phyloP scores from a whole-genome alignment of 2,329 filamentous ascomycete genomes.

The Colletotrichum tamarilloi region DNA sequence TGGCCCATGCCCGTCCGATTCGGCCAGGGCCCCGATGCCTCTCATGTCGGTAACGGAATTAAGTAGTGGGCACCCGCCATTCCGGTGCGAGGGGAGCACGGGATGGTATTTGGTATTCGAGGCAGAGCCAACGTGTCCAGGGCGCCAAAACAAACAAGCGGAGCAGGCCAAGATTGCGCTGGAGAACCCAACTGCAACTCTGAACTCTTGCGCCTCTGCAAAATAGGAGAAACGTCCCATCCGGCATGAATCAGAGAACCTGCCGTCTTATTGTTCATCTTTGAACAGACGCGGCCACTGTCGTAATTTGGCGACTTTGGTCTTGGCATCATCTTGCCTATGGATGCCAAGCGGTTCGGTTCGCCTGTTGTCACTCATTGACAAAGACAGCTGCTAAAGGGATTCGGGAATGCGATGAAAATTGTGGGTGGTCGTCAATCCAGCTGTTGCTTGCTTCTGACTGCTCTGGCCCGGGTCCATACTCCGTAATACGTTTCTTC shows the following conservation, averaged over 20 bases:
- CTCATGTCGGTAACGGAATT: conserved; percentile 31
- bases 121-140: not conserved
- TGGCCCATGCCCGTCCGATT: conserved; percentile 18
- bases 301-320: conserved; percentile 25
- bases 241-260: conserved; percentile 14
- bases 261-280: conserved; percentile 5
- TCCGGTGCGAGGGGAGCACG: conserved; percentile 2
- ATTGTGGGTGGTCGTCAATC: not conserved
- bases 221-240: conserved; percentile 12
- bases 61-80: conserved; percentile 30
- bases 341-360: conserved; percentile 13
- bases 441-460: not conserved
- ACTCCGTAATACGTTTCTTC: not conserved
- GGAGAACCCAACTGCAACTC: not conserved
- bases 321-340: not conserved
- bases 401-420: not conserved
- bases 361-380: conserved; percentile 12
- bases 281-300: not conserved
- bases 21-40: conserved; percentile 26
- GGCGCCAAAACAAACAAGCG: conserved; percentile 28
- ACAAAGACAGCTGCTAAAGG: not conserved
- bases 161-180: conserved; percentile 21
- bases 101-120: not conserved
- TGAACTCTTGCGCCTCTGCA: not conserved
- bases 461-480: not conserved